A percentile compares a stretch with the other conserved stretches of the same genome.
Conservation (phyloP, 2,329 filamentous ascomycete species). For the Curvularia eragrostidis region DNA sequence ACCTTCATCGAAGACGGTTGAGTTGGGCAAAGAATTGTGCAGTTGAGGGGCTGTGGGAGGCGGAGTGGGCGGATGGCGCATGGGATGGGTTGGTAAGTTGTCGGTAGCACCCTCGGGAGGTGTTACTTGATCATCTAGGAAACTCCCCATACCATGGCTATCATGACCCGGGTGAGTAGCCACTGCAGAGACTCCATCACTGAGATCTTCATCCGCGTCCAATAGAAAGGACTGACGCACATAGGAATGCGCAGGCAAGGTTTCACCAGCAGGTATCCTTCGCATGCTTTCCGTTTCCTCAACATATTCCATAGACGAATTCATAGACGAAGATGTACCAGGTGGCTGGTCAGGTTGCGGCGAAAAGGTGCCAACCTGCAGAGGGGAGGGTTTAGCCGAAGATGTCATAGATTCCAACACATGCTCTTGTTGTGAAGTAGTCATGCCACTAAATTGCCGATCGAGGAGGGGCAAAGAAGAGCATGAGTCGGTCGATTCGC, state of each 20-base stretch:
- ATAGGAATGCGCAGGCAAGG: constrained; percentile 46
- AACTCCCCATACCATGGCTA: constrained; percentile 54
- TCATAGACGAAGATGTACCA: constrained; percentile 46
- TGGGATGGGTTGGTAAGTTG: constrained; percentile 39
- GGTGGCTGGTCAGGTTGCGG: constrained; percentile 23
- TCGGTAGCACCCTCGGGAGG: constrained; percentile 43
- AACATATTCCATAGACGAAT: constrained; percentile 59
- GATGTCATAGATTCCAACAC: constrained; percentile 57
- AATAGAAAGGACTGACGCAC: constrained; percentile 57
- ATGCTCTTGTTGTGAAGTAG: constrained; percentile 22
- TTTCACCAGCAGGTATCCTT: constrained; percentile 54
- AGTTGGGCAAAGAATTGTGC: constrained; percentile 33
- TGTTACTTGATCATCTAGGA: constrained; percentile 57
- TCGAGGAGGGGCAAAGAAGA: constrained; percentile 79
- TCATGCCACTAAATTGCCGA: constrained; percentile 58
- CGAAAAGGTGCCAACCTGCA: constrained; percentile 32
- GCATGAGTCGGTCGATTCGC: constrained; percentile 74
- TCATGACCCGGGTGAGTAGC: constrained; percentile 52
- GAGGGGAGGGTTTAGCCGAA: constrained; percentile 50
- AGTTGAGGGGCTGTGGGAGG: constrained; percentile 50
- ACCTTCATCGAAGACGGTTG: constrained; percentile 44
- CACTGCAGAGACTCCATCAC: constrained; percentile 61
- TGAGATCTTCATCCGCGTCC: constrained; percentile 62
- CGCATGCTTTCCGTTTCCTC: constrained; percentile 60
- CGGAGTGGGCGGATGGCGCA: constrained; percentile 53